phyloP scores from a whole-genome alignment of 345 rosid species.

The Murraya paniculata region DNA sequence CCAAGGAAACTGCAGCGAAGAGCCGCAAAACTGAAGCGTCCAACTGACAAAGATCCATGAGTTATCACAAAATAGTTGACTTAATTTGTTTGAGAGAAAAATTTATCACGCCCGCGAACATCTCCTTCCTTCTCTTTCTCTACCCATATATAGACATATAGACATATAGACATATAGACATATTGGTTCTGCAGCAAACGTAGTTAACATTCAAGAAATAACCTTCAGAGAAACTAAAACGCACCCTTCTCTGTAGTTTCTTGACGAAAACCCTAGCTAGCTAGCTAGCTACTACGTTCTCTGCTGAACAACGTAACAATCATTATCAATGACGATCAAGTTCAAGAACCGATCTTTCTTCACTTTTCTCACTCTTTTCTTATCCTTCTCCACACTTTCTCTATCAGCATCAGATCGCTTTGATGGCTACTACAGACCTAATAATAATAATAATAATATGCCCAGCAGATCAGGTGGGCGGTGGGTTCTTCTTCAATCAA shows the following conservation, averaged over 20 bases:
- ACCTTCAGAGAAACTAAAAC: too few species aligned
- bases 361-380: not conserved
- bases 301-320: not conserved
- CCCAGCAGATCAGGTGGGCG: slow-evolving; percentile 24
- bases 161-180: too few species aligned
- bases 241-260: not conserved
- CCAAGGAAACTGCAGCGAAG: not conserved
- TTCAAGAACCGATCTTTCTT: slow-evolving; percentile 35
- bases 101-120: too few species aligned
- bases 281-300: not conserved
- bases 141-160: too few species aligned
- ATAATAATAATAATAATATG: not conserved
- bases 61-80: not conserved
- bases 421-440: not conserved
- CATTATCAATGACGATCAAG: slow-evolving; percentile 33
- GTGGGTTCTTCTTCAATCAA: slow-evolving; percentile 48
- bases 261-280: not conserved
- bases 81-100: not conserved
- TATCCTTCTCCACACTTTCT: not conserved
- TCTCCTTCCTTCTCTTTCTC: too few species aligned
- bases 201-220: too few species aligned
- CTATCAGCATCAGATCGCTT: not conserved
- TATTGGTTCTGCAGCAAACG: too few species aligned
- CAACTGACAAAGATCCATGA: not conserved
- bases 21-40: slow-evolving; percentile 2